phyloP scores from a whole-genome alignment of 2,329 filamentous ascomycete species.

The Colletotrichum sp. region DNA sequence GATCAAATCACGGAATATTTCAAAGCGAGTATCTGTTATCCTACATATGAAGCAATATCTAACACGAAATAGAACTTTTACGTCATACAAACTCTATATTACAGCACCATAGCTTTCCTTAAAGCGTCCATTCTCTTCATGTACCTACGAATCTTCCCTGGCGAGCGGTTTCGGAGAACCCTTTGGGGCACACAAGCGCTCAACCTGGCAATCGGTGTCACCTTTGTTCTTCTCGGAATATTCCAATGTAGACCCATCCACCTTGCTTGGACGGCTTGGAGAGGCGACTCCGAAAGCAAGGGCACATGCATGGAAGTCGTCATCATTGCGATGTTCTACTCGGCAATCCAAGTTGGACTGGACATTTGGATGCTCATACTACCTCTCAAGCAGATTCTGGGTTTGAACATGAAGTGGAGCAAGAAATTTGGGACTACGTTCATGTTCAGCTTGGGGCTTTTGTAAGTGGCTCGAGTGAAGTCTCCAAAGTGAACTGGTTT shows the following conservation, averaged over 20 bases:
- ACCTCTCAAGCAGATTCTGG: slow-evolving; percentile 39
- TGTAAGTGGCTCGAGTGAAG: not conserved
- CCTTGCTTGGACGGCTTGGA: slow-evolving; percentile 46
- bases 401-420: slow-evolving; percentile 34
- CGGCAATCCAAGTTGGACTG: slow-evolving; percentile 46
- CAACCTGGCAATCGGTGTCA: slow-evolving; percentile 10
- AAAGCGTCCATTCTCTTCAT: slow-evolving; percentile 40
- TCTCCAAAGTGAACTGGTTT: not conserved
- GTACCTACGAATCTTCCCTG: slow-evolving; percentile 40
- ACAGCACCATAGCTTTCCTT: slow-evolving; percentile 33
- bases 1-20: not conserved
- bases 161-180: slow-evolving; percentile 24
- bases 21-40: not conserved
- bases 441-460: slow-evolving; percentile 39
- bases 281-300: slow-evolving; percentile 3
- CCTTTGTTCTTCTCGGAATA: slow-evolving; percentile 33
- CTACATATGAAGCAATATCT: not conserved
- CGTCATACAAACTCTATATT: slow-evolving; percentile 36
- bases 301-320: slow-evolving; percentile 41
- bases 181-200: slow-evolving; percentile 22
- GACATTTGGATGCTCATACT: slow-evolving; percentile 47
- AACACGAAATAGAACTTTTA: slow-evolving; percentile 33
- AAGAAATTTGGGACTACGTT: slow-evolving; percentile 39
- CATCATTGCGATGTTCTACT: slow-evolving; percentile 41
- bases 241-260: slow-evolving; percentile 40